These are phyloP conservation scores for Leccinum fuscescens DNA, from an alignment of 1,284 basidiomycete genomes.

Conservation along the genomic window DNA sequence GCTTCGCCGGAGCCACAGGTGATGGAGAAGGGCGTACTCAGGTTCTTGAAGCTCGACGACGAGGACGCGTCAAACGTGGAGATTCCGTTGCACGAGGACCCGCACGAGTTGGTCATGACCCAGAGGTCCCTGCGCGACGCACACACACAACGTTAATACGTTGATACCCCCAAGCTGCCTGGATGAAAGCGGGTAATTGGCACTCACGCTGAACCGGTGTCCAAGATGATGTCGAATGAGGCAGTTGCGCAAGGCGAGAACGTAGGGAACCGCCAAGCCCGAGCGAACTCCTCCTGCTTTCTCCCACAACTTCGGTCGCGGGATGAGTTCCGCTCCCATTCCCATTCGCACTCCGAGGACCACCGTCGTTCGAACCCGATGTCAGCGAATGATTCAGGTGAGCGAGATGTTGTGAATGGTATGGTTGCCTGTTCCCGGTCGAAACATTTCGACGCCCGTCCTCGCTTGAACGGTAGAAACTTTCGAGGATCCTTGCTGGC, in stretches of 20 bases:
- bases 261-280: too few relatives aligned
- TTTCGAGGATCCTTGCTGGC: slow-evolving; percentile 25
- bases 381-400: slow-evolving; percentile 4
- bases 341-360: slow-evolving; percentile 3
- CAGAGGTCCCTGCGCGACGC: slow-evolving; percentile 25
- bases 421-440: slow-evolving; percentile 8
- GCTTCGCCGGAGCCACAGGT: slow-evolving; percentile 26
- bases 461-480: slow-evolving; percentile 23
- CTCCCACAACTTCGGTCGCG: slow-evolving; percentile 12
- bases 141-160: not conserved
- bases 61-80: slow-evolving; percentile 20
- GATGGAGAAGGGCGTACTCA: slow-evolving; percentile 16
- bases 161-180: not conserved
- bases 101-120: slow-evolving; percentile 21
- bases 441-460: slow-evolving; percentile 22
- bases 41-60: slow-evolving; percentile 32
- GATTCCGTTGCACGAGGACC: slow-evolving; percentile 9
- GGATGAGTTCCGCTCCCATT: slow-evolving; percentile 12
- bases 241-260: not conserved
- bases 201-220: slow-evolving; percentile 58
- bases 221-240: slow-evolving; percentile 36
- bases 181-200: not conserved
- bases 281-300: slow-evolving; percentile 12
- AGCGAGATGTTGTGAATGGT: slow-evolving; percentile 3
- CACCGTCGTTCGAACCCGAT: slow-evolving; percentile 6